Base-by-base conservation (phyloP, 345 rosid genomes). In the Cardamine chenopodiifolia region DNA sequence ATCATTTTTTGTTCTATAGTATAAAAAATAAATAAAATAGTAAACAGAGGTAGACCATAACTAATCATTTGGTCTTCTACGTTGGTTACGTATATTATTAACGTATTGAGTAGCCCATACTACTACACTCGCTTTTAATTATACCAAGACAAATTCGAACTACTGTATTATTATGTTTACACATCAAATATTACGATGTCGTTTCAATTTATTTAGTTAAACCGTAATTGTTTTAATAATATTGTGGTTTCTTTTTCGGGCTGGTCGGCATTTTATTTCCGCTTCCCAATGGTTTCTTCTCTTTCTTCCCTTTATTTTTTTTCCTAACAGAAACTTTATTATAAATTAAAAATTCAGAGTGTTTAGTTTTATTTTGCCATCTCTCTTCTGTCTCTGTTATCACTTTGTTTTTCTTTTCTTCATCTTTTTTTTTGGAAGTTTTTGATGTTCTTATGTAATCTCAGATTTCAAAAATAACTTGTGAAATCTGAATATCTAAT, bases 251-350 rank as follows among this genome's bases (percentile, higher is more conserved):
- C 48, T 55, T 76, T 70, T 70, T 47, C 42, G 59, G 75, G 61
- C 71, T 76, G 80, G 80, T 76, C 75, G 76, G 80, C 76, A 63
- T 63, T 48, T 77, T 56, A 15, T 76, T 75, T 76, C 76, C 76
- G 71, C 60, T 76, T 76, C 80, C 71, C 80, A 12, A 76, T 70
- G 70, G 45, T 62, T 52, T 61, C 22, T n/a, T 68, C 34, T 32
- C 66, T 49, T 32, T 73, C 45, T 67, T 25, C 1, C 18, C 9
- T 0, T 23, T 23, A n/a, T 23, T 53, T 2, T 47, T 60, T 35
- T 29, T 52, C 9, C 23, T 40, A 9, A 18, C 25, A 9, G 7
- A 28, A 57, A 34, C 7, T 66, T 60, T 52, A 61, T 53, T 76
- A 77, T 70, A 63, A 64, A 55, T 34, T 10, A 54, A 70, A 61